phyloP scores from a whole-genome alignment of 2,329 filamentous ascomycete genomes.

The Emericellopsis cladophorae region DNA sequence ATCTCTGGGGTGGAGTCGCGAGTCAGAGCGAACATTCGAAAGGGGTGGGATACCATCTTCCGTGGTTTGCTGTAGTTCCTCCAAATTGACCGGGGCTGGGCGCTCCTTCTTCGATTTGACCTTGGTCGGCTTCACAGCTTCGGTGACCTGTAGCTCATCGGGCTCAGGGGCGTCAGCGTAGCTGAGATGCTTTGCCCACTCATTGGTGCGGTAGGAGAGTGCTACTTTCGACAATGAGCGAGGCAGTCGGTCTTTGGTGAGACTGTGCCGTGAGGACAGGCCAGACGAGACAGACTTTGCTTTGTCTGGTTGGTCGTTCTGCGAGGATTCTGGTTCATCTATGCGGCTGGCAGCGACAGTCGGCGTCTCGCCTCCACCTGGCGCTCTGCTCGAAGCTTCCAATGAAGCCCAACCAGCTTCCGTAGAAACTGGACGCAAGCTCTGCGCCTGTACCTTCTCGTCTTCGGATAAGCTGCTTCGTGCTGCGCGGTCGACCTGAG shows the following conservation, averaged over 20 bases:
- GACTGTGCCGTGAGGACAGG: slow-evolving; percentile 28
- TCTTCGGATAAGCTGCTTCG: neutral
- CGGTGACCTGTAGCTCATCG: slow-evolving; percentile 43
- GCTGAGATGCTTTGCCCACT: slow-evolving; percentile 88
- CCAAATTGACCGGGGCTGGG: slow-evolving; percentile 48
- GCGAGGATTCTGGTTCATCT: neutral
- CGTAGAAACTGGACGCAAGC: neutral
- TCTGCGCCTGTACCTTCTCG: neutral
- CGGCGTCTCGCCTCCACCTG: slow-evolving; percentile 1
- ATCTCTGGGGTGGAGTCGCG: slow-evolving; percentile 9
- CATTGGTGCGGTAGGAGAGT: slow-evolving; percentile 77
- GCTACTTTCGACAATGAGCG: slow-evolving; percentile 64
- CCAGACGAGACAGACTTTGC: slow-evolving; percentile 27
- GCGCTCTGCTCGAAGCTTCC: neutral
- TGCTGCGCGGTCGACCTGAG: neutral
- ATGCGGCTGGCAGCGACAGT: neutral
- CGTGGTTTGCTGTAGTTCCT: slow-evolving; percentile 53
- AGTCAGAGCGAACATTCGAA: slow-evolving; percentile 14
- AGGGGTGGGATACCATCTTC: slow-evolving; percentile 29
- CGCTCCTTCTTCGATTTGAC: slow-evolving; percentile 25
- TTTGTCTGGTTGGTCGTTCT: slow-evolving; percentile 13
- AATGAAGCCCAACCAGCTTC: neutral
- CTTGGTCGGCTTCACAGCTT: slow-evolving; percentile 10
- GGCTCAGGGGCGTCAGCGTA: slow-evolving; percentile 60
- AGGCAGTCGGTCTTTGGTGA: slow-evolving; percentile 53